These are phyloP conservation scores for Xylariaceae sp. DNA, from an alignment of 2,329 filamentous ascomycete species.

Conservation along the genomic window DNA sequence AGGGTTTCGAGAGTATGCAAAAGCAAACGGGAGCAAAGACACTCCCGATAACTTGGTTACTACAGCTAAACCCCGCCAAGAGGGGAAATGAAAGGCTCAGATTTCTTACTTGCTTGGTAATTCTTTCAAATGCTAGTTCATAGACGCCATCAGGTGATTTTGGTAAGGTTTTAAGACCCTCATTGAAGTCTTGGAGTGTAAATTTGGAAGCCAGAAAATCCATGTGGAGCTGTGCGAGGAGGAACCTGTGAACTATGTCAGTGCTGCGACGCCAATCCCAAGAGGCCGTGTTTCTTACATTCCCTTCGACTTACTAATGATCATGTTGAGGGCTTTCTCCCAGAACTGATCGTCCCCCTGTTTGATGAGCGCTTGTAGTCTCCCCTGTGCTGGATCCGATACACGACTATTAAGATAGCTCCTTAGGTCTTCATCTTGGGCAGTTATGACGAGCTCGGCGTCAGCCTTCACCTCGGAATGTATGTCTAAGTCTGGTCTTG, in stretches of 20 bases:
- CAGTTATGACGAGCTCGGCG: background rate
- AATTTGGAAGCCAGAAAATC: conserved; percentile 4
- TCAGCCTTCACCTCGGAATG: background rate
- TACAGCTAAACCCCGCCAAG: no score
- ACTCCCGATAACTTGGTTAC: no score
- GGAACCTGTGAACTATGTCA: conserved; percentile 10
- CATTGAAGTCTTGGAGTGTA: background rate
- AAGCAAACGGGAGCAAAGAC: no score
- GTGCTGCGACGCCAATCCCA: background rate
- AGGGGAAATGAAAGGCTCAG: no score
- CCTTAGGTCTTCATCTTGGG: conserved; percentile 8
- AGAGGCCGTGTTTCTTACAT: conserved; percentile 11
- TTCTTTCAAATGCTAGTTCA: conserved; percentile 8
- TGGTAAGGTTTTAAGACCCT: conserved; percentile 5
- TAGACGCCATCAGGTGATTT: conserved; percentile 8
- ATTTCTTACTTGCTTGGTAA: background rate
- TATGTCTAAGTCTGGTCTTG: conserved; percentile 2
- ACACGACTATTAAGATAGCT: conserved; percentile 1
- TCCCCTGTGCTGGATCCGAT: background rate
- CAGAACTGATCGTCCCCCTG: background rate
- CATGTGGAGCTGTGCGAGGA: conserved; percentile 13
- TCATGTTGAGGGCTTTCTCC: background rate
- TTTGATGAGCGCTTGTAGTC: background rate
- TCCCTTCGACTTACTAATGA: conserved; percentile 10
- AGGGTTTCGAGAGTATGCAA: no score